phyloP scores from a whole-genome alignment of 441 rosid genomes.

The Populus hybrid region DNA sequence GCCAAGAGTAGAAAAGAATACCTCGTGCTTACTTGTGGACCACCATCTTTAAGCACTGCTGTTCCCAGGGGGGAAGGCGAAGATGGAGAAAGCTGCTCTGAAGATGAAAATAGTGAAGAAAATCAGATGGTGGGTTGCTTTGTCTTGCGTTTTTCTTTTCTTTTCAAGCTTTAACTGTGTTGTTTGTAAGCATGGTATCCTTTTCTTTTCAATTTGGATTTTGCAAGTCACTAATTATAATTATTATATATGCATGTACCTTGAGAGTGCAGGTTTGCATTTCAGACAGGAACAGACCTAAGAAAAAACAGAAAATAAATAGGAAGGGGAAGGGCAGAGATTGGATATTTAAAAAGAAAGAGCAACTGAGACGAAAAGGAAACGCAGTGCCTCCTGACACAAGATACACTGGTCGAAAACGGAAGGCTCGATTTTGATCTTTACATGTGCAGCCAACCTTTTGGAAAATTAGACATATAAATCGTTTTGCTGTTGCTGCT shows the following conservation, averaged over 20 bases:
- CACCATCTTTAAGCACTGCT: slow-evolving; percentile 45
- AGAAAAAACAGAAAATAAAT: slow-evolving; percentile 64
- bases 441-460: background rate
- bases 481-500: background rate
- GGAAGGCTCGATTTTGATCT: slow-evolving; percentile 68
- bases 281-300: slow-evolving; percentile 74
- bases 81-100: slow-evolving; percentile 58
- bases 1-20: slow-evolving; percentile 82
- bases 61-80: slow-evolving; percentile 50
- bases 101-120: slow-evolving; percentile 48
- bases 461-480: background rate
- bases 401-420: slow-evolving; percentile 77
- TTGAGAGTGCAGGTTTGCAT: slow-evolving; percentile 43
- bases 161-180: background rate
- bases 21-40: slow-evolving; percentile 85
- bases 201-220: background rate
- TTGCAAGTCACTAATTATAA: background rate
- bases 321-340: slow-evolving; percentile 70
- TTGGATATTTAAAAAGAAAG: slow-evolving; percentile 85
- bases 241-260: background rate
- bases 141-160: background rate
- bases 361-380: slow-evolving; percentile 77
- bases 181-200: background rate
- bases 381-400: slow-evolving; percentile 68
- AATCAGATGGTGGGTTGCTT: slow-evolving; percentile 42